Evolutionary conservation across 1,284 basidiomycete species (phyloP).

Genomic region (Mycena sp.): DNA sequence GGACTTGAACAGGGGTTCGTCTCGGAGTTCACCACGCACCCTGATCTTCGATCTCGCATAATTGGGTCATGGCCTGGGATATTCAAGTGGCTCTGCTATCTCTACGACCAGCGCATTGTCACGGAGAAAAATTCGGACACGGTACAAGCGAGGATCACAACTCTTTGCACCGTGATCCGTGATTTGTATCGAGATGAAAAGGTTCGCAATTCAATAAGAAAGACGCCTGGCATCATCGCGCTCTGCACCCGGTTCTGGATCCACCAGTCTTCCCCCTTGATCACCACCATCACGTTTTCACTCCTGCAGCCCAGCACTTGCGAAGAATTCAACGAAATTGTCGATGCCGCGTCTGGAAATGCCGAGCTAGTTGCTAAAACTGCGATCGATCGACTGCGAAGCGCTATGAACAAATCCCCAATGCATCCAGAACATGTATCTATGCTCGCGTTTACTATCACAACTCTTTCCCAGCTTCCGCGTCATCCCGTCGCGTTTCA

Average conservation of each 20-base stretch:
- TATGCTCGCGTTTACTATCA: neutral
- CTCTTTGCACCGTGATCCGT: neutral
- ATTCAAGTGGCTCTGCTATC: conserved; percentile 22
- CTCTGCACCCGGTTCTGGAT: conserved; percentile 3
- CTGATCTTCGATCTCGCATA: conserved; percentile 1
- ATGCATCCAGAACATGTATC: neutral
- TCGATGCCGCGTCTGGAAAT: neutral
- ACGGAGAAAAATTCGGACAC: neutral
- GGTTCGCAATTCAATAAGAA: neutral
- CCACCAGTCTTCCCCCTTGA: neutral
- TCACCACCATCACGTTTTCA: neutral
- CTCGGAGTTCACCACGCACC: neutral
- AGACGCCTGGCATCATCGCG: neutral
- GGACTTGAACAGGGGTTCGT: neutral
- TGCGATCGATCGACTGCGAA: conserved; percentile 1
- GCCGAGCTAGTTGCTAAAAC: neutral
- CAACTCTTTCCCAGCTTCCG: neutral
- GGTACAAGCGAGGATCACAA: neutral
- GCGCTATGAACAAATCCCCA: neutral
- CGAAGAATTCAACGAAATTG: conserved; percentile 6
- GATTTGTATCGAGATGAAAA: neutral
- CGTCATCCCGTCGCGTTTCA: conserved; percentile 6
- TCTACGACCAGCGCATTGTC: conserved; percentile 5
- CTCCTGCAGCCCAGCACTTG: neutral
- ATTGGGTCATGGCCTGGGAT: conserved; percentile 9